phyloP scores from a whole-genome alignment of 306 rosid genomes.

The Castanea sativa region DNA sequence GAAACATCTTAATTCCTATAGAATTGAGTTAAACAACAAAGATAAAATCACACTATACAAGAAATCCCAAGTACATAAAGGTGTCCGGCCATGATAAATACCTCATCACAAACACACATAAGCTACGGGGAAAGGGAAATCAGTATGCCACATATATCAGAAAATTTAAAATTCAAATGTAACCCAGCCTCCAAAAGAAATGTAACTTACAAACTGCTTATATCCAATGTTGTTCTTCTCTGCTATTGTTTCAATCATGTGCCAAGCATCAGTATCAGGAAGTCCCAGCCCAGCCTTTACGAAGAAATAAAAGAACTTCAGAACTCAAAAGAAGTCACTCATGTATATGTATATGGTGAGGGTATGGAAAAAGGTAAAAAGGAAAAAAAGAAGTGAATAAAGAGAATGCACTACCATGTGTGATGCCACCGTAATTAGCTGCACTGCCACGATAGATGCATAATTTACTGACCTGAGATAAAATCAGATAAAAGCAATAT shows the following conservation, averaged over 20 bases:
- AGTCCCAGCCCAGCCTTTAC: conserved; percentile 95
- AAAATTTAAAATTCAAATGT: conserved; percentile 6
- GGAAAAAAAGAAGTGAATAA: conserved; percentile 16
- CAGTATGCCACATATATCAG: conserved; percentile 10
- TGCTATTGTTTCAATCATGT: conserved; percentile 89
- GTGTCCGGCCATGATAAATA: not conserved
- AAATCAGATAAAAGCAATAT: conserved; percentile 17
- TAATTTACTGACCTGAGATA: conserved; percentile 78
- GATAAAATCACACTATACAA: not conserved
- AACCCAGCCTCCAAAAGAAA: conserved; percentile 11
- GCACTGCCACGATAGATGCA: conserved; percentile 84
- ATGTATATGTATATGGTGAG: not conserved
- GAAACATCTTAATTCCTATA: not conserved
- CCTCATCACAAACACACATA: not conserved
- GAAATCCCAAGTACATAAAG: not conserved
- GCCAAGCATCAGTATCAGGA: conserved; percentile 91
- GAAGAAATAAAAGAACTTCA: conserved; percentile 23
- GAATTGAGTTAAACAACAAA: not conserved
- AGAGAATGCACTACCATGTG: conserved; percentile 72
- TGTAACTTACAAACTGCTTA: conserved; percentile 81
- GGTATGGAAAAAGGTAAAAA: conserved; percentile 5
- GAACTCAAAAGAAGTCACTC: conserved; percentile 8
- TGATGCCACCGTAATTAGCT: conserved; percentile 73
- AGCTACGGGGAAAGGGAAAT: conserved; percentile 8
- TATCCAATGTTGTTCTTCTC: conserved; percentile 87